Base-by-base conservation (phyloP, 2,329 filamentous ascomycete genomes). In the Pseudogymnoascus sp. region DNA sequence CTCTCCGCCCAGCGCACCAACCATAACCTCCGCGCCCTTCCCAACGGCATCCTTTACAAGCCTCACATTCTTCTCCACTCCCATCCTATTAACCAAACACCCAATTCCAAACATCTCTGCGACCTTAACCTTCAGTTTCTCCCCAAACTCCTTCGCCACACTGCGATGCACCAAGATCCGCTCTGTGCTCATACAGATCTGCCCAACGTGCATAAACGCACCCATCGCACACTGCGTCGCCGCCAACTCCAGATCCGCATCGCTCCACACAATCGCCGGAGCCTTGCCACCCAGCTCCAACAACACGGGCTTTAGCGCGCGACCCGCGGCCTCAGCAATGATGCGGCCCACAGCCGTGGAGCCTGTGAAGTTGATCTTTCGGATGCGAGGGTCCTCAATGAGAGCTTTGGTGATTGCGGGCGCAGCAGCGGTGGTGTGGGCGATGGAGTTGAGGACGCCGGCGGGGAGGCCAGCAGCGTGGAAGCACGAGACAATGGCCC, bases 161-260 rank as follows among this genome's bases (percentile, higher is more conserved):
- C 74, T 72, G 63, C 77, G 75, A 72, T 85, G 82, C 3, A 86
- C 79, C 7, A 86, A 69, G 33, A 94, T 87, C 29, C 86, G 83
- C 75, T 95, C 90, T 0, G 90, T 94, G 15, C 82, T 82, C 90
- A 95, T 94, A 79, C 91, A 95, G 52, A 94, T 85, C 76, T 96
- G 91, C 0, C 91, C 91, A 1, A 79, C 78, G 72, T 93, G 83
- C 64, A 90, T 69, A 70, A 92, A 92, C 0, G 89, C 79, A 3
- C 90, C 90, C 1, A 88, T 72, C 0, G 84, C 84, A 67, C 87
- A 89, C 68, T 85, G 82, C 10, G 79, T 73, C 0, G 89, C 91
- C 0, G 91, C 90, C 25, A 83, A 79, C 31, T 88, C 80, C 40
- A 96, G 72, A 69, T 96, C 83, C 12, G 91, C 90, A 72, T 96